phyloP scores from a whole-genome alignment of 2,329 filamentous ascomycete species.

The Lachnellula cervina region DNA sequence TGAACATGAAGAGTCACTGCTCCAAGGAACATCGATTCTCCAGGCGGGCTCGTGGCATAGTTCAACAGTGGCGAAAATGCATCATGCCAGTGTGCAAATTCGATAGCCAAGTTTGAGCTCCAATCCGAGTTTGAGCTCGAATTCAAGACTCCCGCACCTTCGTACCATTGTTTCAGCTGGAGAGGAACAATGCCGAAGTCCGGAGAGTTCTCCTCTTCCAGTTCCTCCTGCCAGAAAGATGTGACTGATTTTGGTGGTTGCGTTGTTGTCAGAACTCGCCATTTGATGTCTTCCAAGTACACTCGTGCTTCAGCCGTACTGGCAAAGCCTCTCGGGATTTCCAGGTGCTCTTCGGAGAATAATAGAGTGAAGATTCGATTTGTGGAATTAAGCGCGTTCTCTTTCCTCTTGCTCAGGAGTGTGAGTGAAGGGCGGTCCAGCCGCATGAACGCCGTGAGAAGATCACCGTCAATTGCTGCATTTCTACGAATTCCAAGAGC shows the following conservation, averaged over 20 bases:
- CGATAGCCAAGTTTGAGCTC: constrained; percentile 5
- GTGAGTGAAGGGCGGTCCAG: constrained; percentile 13
- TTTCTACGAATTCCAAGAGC: constrained; percentile 6
- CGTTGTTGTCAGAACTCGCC: constrained; percentile 1
- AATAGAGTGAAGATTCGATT: constrained; percentile 10
- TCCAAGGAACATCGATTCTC: constrained; percentile 14
- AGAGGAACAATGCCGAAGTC: neutral
- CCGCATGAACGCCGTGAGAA: constrained; percentile 18
- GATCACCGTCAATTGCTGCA: constrained; percentile 15
- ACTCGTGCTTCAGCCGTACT: constrained; percentile 8
- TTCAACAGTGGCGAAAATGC: constrained; percentile 19
- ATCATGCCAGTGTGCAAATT: constrained; percentile 22
- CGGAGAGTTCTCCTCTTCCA: neutral
- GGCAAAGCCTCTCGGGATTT: constrained; percentile 7
- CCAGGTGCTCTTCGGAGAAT: constrained; percentile 5
- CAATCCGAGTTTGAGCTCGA: constrained; percentile 2
- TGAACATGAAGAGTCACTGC: constrained; percentile 20
- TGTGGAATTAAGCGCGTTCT: neutral
- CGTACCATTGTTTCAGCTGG: constrained; percentile 11
- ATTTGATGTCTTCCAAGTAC: constrained; percentile 9
- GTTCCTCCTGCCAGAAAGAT: neutral
- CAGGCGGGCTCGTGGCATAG: constrained; percentile 15
- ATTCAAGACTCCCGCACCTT: neutral
- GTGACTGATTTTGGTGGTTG: neutral
- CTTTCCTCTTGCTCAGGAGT: constrained; percentile 11